Evolutionary conservation across 495 filamentous ascomycete genomes (phyloP).

Genomic region (Chaetomium cochliodes): DNA sequence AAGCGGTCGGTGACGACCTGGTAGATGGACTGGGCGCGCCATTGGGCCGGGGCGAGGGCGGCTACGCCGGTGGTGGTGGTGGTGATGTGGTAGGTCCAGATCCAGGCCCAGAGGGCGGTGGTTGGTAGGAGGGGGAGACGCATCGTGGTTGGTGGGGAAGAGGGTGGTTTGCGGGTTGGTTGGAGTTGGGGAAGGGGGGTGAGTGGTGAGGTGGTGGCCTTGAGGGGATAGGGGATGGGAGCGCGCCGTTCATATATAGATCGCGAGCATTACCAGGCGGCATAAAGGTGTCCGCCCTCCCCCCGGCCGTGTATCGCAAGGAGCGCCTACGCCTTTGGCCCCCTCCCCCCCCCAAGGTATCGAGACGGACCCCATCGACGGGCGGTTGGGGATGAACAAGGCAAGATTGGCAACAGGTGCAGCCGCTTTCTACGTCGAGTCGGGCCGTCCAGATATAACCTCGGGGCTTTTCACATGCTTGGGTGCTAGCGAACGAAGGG

Average conservation of each 20-base stretch:
- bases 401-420: background rate
- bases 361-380: background rate
- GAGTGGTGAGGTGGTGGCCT: too few relatives aligned
- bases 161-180: too few relatives aligned
- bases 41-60: constrained; percentile 27
- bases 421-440: background rate
- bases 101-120: constrained; percentile 21
- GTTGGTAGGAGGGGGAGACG: background rate
- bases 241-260: background rate
- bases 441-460: constrained; percentile 16
- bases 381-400: background rate
- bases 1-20: constrained; percentile 76
- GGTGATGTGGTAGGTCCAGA: background rate
- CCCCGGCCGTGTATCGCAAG: too few relatives aligned
- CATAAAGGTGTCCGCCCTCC: too few relatives aligned
- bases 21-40: constrained; percentile 66
- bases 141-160: constrained; percentile 6
- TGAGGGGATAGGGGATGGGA: too few relatives aligned
- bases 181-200: background rate
- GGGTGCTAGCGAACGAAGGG: too few relatives aligned
- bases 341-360: background rate
- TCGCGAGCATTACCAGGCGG: too few relatives aligned
- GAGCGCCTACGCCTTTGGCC: too few relatives aligned
- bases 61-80: constrained; percentile 7
- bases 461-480: background rate